A percentile compares a stretch with the other conserved stretches of the same genome.
Conservation (phyloP, 371 early-diverging fungal genomes). For the Vittaforma corneae region DNA sequence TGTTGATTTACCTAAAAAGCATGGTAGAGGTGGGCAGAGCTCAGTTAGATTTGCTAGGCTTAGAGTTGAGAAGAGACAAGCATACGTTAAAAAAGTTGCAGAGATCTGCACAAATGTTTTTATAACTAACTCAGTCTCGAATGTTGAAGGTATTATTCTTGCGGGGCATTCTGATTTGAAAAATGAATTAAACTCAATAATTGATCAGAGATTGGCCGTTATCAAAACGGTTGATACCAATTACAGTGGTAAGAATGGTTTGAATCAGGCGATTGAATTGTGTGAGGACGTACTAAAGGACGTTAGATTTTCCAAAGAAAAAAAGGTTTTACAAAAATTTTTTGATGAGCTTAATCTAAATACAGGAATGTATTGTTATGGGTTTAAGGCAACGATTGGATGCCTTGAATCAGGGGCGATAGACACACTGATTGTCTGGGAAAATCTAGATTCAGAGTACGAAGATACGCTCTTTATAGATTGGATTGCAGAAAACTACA, state of each 20-base stretch:
- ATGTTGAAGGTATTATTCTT: constrained; percentile 80
- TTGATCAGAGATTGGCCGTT: constrained; percentile 79
- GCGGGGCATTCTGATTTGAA: constrained; percentile 98
- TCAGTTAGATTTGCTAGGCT: constrained; percentile 97
- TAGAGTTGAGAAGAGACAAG: constrained; percentile 92
- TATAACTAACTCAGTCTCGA: constrained; percentile 76
- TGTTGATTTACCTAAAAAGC: constrained; percentile 98
- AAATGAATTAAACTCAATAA: constrained; percentile 76
- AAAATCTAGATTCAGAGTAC: constrained; percentile 70
- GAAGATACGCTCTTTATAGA: constrained; percentile 75
- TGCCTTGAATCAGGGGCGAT: constrained; percentile 87
- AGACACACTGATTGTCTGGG: constrained; percentile 90
- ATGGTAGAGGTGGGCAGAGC: constrained; percentile 99
- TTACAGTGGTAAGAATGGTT: constrained; percentile 97
- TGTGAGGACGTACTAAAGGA: constrained; percentile 79
- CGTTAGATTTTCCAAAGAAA: constrained; percentile 94
- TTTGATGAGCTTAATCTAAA: constrained; percentile 90
- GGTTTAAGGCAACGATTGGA: constrained; percentile 86
- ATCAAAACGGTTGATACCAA: constrained; percentile 87
- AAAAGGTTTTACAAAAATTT: constrained; percentile 82
- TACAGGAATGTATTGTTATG: constrained; percentile 88
- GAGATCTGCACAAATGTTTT: constrained; percentile 82
- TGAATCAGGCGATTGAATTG: constrained; percentile 94
- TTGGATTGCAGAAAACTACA: constrained; percentile 95
- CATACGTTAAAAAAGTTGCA: constrained; percentile 93